Evolutionary conservation across 2,329 filamentous ascomycete species (phyloP), one percentile per base, ranked within the genome.

Genomic region (Fusarium denticulatum): DNA sequence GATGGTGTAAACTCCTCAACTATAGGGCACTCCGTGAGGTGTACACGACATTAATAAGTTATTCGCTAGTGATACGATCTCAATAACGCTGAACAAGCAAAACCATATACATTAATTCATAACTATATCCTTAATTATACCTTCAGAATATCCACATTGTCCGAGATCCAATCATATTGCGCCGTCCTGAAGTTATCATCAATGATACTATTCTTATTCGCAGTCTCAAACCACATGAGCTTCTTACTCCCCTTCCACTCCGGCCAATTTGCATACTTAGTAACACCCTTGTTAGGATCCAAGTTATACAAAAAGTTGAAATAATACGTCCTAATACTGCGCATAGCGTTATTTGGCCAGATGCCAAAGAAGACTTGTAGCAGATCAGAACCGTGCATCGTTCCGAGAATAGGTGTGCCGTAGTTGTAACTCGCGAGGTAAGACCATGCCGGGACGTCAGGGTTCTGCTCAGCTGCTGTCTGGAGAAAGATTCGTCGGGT

Each of bases 371-470:
- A 94, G 0, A 93, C 87, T 78, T 93, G 89, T 7, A 94, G 74
- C 3, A 95, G 75, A 74, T 95, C 93, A 3, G 87, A 89, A 20
- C 82, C 91, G 80, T 96, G 94, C 82, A 94, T 93, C 0, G 93
- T 95, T 24, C 94, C 94, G 1, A 96, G 81, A 53, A 95, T 82
- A 0, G 93, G 91, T 0, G 90, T 92, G 15, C 91, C 91, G 78
- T 91, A 90, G 83, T 92, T 82, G 82, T 95, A 95, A 1, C 90
- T 91, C 0, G 91, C 83, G 3, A 96, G 87, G 82, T 95, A 96
- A 0, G 91, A 94, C 93, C 93, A 96, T 3, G 85, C 83, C 0
- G 90, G 90, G 0, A 94, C 89, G n/a, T 77, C 50, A 0, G 91
- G 90, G 70, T 90, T 86, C 18, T 84, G 82, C 3, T 82, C 60